A percentile compares a stretch with the other conserved stretches of the same genome.
These are phyloP conservation scores for Lolium rigidum DNA, from an alignment of 176 grass and related monocot genomes.

Conservation along the genomic window DNA sequence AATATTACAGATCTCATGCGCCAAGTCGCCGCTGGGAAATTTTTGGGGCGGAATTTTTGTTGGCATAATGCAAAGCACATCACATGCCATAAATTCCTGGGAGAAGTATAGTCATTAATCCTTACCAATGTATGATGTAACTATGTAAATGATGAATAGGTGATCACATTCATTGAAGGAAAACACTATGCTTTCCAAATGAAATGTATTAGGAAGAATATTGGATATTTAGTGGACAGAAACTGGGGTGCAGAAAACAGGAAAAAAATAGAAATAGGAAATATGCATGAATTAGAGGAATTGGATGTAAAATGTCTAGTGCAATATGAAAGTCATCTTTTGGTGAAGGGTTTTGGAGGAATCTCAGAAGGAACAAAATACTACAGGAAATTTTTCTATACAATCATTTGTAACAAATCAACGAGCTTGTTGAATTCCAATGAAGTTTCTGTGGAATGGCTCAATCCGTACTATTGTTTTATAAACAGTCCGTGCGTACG, in stretches of 20 bases:
- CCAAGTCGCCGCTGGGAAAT: slow-evolving; percentile 25
- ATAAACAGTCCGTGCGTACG: neutral
- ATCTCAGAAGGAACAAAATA: neutral
- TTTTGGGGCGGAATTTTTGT: slow-evolving; percentile 31
- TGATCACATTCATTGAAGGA: neutral
- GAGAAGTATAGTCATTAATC: neutral
- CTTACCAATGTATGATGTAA: neutral
- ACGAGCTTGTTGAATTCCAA: neutral
- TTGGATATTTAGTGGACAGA: neutral
- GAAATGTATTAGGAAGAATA: neutral
- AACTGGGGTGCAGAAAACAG: neutral
- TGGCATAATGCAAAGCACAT: neutral
- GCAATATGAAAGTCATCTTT: neutral
- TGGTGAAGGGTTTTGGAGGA: neutral
- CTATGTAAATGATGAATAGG: slow-evolving; percentile 26
- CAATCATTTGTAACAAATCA: neutral
- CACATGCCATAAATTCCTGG: neutral
- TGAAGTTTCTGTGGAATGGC: neutral
- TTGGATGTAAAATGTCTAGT: neutral
- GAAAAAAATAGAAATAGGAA: neutral
- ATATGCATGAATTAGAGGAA: neutral
- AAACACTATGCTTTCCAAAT: slow-evolving; percentile 27
- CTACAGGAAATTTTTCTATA: neutral
- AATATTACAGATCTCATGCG: slow-evolving; percentile 2
- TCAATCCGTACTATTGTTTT: neutral